Percentiles rank a stretch among this genome's conserved stretches.
Conservation (phyloP, 768 basidiomycete species). For the Lactarius psammicola region DNA sequence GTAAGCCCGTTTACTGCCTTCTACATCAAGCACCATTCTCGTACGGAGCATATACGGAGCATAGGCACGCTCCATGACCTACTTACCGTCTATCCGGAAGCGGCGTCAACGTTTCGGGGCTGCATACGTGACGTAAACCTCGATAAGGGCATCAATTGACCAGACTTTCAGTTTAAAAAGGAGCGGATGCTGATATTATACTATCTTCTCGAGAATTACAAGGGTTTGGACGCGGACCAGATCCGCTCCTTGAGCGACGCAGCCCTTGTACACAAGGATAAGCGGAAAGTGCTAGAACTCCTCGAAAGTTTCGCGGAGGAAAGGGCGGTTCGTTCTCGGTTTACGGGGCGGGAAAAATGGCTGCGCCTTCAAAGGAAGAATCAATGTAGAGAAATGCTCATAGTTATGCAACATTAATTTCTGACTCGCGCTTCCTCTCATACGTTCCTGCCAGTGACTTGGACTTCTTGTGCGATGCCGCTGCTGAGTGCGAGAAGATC, state of each 20-base stretch:
- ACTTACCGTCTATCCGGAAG: background rate
- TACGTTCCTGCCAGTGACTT: background rate
- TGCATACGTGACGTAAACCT: background rate
- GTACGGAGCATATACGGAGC: no score
- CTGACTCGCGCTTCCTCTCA: slow-evolving; percentile 8
- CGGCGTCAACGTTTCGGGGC: background rate
- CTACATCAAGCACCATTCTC: background rate
- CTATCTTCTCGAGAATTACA: background rate
- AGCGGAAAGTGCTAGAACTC: background rate
- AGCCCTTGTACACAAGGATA: background rate
- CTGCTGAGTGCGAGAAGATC: background rate
- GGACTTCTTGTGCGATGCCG: background rate
- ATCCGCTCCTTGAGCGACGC: background rate
- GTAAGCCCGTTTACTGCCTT: background rate
- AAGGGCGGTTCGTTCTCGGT: background rate
- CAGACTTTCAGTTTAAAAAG: background rate
- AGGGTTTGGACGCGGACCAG: background rate
- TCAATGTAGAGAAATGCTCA: background rate
- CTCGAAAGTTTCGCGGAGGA: no score
- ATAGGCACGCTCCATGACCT: background rate
- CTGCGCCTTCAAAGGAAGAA: background rate
- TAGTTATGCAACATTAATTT: background rate
- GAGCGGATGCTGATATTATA: background rate
- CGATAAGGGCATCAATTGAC: background rate
- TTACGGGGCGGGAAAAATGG: no score